Percentiles rank a stretch among this genome's conserved stretches.
Evolutionary conservation across 345 rosid genomes (phyloP).

Genomic region (Salix viminalis): DNA sequence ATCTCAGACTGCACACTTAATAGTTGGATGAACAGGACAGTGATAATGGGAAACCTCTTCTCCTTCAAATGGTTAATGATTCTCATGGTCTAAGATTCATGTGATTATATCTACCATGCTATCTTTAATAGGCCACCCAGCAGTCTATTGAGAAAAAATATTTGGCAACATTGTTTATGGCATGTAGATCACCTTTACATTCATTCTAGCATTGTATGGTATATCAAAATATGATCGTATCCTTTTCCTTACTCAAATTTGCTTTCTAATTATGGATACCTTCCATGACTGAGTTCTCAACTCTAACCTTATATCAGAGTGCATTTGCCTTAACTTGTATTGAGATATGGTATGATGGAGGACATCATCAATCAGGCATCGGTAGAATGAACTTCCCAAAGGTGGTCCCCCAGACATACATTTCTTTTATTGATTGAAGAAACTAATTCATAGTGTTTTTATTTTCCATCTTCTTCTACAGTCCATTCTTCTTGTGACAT

Average conservation of each 20-base stretch:
- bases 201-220: slow-evolving; percentile 87
- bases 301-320: slow-evolving; percentile 1
- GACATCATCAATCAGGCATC: slow-evolving; percentile 23
- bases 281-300: slow-evolving; percentile 2
- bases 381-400: slow-evolving; percentile 42
- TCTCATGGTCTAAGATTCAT: slow-evolving; percentile 64
- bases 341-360: slow-evolving; percentile 93
- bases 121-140: not conserved
- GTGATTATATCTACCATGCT: slow-evolving; percentile 35
- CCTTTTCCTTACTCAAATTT: slow-evolving; percentile 34
- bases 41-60: slow-evolving; percentile 79
- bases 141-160: not conserved
- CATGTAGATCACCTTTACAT: slow-evolving; percentile 69
- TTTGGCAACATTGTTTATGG: slow-evolving; percentile 18
- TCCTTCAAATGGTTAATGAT: slow-evolving; percentile 81
- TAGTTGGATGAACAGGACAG: slow-evolving; percentile 86
- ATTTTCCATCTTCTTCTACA: too few relatives aligned
- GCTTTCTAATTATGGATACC: slow-evolving; percentile 10
- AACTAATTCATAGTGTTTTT: not conserved
- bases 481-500: too few relatives aligned
- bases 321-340: slow-evolving; percentile 40
- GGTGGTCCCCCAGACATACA: not conserved
- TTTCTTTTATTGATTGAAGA: not conserved
- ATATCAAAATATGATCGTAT: slow-evolving; percentile 80
- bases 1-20: slow-evolving; percentile 74